A percentile compares a stretch with the other conserved stretches of the same genome.
Evolutionary conservation across 108 stramenopile genomes (phyloP).

Genomic region (Cylindrotheca fusiformis): DNA sequence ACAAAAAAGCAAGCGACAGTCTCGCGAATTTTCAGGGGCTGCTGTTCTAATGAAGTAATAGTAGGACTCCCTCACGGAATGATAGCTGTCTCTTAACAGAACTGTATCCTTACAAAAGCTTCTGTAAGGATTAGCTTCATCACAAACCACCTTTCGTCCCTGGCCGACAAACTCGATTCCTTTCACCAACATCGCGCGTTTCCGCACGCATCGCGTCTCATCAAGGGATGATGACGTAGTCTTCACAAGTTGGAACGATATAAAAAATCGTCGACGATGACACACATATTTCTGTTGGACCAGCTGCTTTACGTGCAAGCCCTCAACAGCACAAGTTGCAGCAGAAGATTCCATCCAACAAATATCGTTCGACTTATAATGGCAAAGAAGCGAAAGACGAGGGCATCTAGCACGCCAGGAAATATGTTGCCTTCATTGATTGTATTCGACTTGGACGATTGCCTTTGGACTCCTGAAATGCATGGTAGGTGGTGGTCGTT

Average conservation of each 20-base stretch:
- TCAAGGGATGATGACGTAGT: too few relatives aligned
- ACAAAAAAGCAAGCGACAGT: constrained; percentile 9
- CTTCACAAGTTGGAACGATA: too few relatives aligned
- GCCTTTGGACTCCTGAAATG: constrained; percentile 75
- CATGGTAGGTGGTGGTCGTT: constrained; percentile 25
- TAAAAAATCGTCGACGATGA: too few relatives aligned
- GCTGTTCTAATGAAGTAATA: neutral
- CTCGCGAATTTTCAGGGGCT: neutral
- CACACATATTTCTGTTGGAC: too few relatives aligned
- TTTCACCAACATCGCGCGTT: neutral
- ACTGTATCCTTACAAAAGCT: neutral
- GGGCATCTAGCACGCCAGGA: too few relatives aligned
- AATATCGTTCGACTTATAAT: too few relatives aligned
- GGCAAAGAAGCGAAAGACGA: too few relatives aligned
- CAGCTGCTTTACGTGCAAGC: too few relatives aligned
- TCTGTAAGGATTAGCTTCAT: neutral
- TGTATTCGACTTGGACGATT: constrained; percentile 74
- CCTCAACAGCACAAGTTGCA: too few relatives aligned
- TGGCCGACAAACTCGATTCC: neutral
- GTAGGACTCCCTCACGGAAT: neutral
- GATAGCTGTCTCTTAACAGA: neutral
- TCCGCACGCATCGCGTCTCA: neutral
- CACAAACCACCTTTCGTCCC: neutral
- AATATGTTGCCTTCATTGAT: constrained; percentile 62
- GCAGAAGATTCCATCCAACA: too few relatives aligned